Conservation (phyloP, 1,139 yeast species). For the Geotrichum phurueaensis region DNA sequence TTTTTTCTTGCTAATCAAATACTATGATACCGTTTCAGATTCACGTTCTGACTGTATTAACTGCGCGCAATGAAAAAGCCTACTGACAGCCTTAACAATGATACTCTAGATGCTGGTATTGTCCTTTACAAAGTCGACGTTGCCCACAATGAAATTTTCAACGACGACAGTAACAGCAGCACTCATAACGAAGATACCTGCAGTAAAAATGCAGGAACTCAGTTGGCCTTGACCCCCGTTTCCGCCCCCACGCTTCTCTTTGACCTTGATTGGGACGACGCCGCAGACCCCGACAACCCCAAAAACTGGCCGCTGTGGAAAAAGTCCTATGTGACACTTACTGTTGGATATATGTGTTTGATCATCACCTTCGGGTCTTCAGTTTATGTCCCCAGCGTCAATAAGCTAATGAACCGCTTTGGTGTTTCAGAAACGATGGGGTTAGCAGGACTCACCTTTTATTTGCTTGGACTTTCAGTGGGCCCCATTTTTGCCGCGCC, state of each 20-base stretch:
- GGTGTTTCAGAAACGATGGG: constrained; percentile 28
- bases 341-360: constrained; percentile 9
- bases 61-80: not conserved
- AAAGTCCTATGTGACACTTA: constrained; percentile 9
- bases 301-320: constrained; percentile 10
- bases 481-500: constrained; percentile 79
- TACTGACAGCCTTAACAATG: not conserved
- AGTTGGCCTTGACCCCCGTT: not conserved
- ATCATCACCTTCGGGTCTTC: constrained; percentile 13
- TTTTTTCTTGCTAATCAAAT: not conserved
- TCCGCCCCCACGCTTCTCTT: not conserved
- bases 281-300: constrained; percentile 9
- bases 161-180: not conserved
- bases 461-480: constrained; percentile 61
- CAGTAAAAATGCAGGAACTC: not conserved
- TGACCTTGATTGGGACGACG: constrained; percentile 9
- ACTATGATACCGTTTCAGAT: not conserved
- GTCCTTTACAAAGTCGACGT: not conserved
- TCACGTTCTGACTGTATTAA: not conserved
- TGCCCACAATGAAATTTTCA: not conserved
- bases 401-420: constrained; percentile 2
- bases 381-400: constrained; percentile 2
- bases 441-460: constrained; percentile 62
- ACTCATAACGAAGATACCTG: not conserved
- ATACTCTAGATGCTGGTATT: not conserved